Evolutionary conservation across 2,329 filamentous ascomycete species (phyloP).

Genomic region (Ramularia collo-cygni): DNA sequence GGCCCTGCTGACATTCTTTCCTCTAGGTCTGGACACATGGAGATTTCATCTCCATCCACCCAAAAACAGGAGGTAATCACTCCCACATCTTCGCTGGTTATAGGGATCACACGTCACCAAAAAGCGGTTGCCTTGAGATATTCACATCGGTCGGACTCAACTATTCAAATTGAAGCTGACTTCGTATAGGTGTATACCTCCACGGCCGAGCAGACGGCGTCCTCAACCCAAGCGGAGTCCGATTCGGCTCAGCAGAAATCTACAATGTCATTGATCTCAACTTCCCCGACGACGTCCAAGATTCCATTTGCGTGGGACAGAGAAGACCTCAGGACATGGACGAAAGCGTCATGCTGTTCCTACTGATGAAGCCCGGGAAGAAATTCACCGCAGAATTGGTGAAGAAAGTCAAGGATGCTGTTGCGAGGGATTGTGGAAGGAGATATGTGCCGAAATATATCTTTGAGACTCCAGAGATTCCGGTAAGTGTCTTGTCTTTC

Average conservation of each 20-base stretch:
- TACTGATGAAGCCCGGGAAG: constrained; percentile 53
- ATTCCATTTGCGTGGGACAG: constrained; percentile 77
- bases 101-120: too few relatives aligned
- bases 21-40: constrained; percentile 83
- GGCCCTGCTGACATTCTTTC: too few relatives aligned
- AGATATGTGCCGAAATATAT: constrained; percentile 72
- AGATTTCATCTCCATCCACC: constrained; percentile 69
- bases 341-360: constrained; percentile 54
- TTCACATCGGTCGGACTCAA: too few relatives aligned
- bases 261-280: constrained; percentile 64
- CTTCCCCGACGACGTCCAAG: constrained; percentile 57
- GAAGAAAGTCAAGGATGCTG: constrained; percentile 54
- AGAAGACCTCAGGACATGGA: constrained; percentile 54
- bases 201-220: constrained; percentile 70
- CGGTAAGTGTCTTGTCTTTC: constrained; percentile 46
- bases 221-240: constrained; percentile 69
- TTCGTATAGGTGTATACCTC: constrained; percentile 46
- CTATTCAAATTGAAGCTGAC: too few relatives aligned
- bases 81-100: too few relatives aligned
- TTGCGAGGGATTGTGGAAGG: constrained; percentile 60
- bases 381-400: constrained; percentile 52
- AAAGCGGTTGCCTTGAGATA: too few relatives aligned
- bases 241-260: constrained; percentile 75
- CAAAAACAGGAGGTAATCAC: constrained; percentile 47
- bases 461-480: constrained; percentile 75